A percentile compares a stretch with the other conserved stretches of the same genome.
phyloP scores from a whole-genome alignment of 768 basidiomycete genomes.

The Rhodosporidiobolus odoratus region DNA sequence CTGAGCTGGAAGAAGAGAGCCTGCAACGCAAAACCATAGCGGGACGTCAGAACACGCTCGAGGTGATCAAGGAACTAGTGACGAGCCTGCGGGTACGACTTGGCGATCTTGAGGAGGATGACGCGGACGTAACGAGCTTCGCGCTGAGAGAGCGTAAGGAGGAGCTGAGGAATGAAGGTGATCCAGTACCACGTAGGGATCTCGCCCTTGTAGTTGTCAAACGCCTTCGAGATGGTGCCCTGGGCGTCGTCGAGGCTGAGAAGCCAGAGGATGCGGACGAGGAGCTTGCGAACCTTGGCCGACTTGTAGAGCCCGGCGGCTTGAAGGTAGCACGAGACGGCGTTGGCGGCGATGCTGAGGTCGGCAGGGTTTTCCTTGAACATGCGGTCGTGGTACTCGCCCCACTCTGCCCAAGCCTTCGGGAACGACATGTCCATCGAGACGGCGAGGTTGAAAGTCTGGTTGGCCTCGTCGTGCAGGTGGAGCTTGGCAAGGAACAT shows the following conservation, averaged over 20 bases:
- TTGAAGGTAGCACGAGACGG: slow-evolving; percentile 95
- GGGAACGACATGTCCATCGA: slow-evolving; percentile 91
- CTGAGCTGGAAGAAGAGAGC: slow-evolving; percentile 92
- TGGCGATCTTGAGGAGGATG: slow-evolving; percentile 81
- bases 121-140: slow-evolving; percentile 90
- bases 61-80: neutral
- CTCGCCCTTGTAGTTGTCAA: slow-evolving; percentile 82
- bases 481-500: slow-evolving; percentile 91
- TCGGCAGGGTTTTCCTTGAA: slow-evolving; percentile 73
- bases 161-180: slow-evolving; percentile 87
- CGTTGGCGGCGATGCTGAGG: slow-evolving; percentile 67
- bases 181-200: slow-evolving; percentile 99
- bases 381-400: slow-evolving; percentile 82
- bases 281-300: slow-evolving; percentile 81
- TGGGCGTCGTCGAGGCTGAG: slow-evolving; percentile 77
- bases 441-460: slow-evolving; percentile 88
- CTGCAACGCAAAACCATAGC: slow-evolving; percentile 49
- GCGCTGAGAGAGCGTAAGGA: slow-evolving; percentile 77
- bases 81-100: slow-evolving; percentile 81
- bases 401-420: slow-evolving; percentile 99
- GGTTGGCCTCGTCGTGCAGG: slow-evolving; percentile 74
- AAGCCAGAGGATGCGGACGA: slow-evolving; percentile 91
- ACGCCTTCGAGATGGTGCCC: slow-evolving; percentile 45
- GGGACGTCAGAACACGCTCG: too few species aligned
- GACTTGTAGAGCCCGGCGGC: slow-evolving; percentile 93